Evolutionary conservation across 768 basidiomycete genomes (phyloP).

Genomic region (Erythrobasidium yunnanense): DNA sequence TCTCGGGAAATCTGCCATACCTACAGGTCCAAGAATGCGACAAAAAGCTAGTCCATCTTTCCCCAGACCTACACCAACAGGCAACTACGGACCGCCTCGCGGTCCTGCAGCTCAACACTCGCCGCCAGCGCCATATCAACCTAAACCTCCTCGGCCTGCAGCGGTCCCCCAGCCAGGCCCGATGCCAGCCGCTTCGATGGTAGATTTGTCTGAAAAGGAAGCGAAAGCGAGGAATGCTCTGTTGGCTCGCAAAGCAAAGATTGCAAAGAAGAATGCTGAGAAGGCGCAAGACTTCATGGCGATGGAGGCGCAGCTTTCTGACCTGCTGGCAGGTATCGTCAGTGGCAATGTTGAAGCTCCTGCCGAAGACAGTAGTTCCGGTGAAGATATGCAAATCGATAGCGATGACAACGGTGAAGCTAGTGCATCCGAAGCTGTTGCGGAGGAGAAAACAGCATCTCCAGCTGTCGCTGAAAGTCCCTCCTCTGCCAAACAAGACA

Average conservation of each 20-base stretch:
- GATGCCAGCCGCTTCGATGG: background rate
- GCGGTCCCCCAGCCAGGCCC: no score
- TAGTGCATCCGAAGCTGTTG: no score
- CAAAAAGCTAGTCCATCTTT: background rate
- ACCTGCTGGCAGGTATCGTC: background rate
- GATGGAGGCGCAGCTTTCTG: background rate
- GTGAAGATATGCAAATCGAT: no score
- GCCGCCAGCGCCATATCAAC: no score
- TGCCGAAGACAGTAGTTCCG: no score
- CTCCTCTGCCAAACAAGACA: no score
- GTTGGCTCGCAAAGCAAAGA: slow-evolving; percentile 1
- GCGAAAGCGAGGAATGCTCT: background rate
- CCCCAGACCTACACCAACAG: background rate
- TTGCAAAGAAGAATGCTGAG: slow-evolving; percentile 9
- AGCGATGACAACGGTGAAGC: no score
- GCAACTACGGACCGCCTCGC: no score
- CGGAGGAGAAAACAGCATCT: no score
- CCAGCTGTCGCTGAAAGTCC: no score
- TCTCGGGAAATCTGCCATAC: background rate
- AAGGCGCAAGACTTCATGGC: background rate
- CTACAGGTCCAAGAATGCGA: background rate
- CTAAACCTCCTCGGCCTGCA: no score
- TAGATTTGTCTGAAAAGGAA: slow-evolving; percentile 8
- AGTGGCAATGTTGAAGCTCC: background rate
- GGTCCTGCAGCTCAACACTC: no score